Conservation (phyloP, 2,329 filamentous ascomycete species). For the Graphilbum sp. region DNA sequence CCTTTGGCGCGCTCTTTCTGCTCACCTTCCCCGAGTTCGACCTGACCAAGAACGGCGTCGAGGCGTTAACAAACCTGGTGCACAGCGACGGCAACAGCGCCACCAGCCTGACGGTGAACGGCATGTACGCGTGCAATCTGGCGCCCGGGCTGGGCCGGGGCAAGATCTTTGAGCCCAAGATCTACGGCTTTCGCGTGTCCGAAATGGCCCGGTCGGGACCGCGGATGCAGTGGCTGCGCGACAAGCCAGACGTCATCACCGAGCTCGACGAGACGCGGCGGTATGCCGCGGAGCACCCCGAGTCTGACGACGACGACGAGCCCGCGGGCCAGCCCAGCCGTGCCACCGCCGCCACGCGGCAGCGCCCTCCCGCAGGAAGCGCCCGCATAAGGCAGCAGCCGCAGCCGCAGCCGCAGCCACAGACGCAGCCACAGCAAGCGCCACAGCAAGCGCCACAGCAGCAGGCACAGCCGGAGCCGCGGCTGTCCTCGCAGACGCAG, state of each 20-base stretch:
- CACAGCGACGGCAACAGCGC: conserved; percentile 4
- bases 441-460: conserved; percentile 25
- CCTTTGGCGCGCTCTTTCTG: conserved; percentile 91
- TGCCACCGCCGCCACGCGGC: conserved; percentile 19
- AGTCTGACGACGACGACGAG: conserved; percentile 40
- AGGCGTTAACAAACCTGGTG: conserved; percentile 29
- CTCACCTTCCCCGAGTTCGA: conserved; percentile 97
- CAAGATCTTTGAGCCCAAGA: conserved; percentile 84
- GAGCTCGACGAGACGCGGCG: conserved; percentile 67
- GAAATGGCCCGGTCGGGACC: conserved; percentile 81
- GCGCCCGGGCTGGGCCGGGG: conserved; percentile 68
- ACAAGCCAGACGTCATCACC: conserved; percentile 61
- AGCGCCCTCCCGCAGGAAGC: conserved; percentile 27
- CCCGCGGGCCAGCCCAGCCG: conserved; percentile 27
- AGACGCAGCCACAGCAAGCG: conserved; percentile 10
- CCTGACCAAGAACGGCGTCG: conserved; percentile 53
- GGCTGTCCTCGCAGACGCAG: conserved; percentile 8
- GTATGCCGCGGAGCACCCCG: conserved; percentile 34
- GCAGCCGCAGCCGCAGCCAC: background rate
- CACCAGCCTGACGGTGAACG: conserved; percentile 47
- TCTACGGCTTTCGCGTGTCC: conserved; percentile 91
- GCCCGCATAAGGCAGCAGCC: conserved; percentile 19
- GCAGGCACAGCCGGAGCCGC: conserved; percentile 30
- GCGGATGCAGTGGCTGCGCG: conserved; percentile 90
- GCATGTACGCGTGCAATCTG: conserved; percentile 72